These are phyloP conservation scores for Monascus purpureus DNA, from an alignment of 495 filamentous ascomycete species.

Conservation along the genomic window DNA sequence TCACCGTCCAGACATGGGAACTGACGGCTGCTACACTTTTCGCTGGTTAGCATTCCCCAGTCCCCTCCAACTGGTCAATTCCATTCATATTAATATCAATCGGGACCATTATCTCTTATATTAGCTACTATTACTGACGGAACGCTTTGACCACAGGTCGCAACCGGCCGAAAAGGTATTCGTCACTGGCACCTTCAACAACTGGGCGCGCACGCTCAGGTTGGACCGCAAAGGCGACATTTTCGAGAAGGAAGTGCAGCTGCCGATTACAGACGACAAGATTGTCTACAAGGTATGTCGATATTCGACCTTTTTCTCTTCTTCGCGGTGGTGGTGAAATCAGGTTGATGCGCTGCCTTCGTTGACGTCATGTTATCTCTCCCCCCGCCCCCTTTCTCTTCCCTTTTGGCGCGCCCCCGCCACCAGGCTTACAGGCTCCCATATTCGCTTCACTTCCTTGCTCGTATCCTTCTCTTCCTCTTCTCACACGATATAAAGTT, in stretches of 20 bases:
- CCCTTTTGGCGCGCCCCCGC: no score
- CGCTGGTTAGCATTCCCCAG: no score
- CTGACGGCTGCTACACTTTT: no score
- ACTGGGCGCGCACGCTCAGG: conserved; percentile 75
- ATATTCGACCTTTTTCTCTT: conserved; percentile 2
- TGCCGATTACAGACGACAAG: conserved; percentile 49
- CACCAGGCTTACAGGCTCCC: no score
- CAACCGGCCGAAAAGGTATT: conserved; percentile 71
- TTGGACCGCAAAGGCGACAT: conserved; percentile 56
- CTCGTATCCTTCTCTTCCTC: conserved; percentile 3
- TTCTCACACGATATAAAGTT: no score
- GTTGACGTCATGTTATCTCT: conserved; percentile 21
- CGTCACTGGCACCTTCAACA: conserved; percentile 91
- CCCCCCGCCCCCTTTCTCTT: no score
- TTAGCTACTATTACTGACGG: neutral
- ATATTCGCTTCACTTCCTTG: no score
- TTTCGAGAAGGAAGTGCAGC: conserved; percentile 65
- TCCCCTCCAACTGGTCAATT: no score
- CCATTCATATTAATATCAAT: no score
- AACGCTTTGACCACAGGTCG: conserved; percentile 36
- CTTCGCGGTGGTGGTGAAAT: conserved; percentile 1
- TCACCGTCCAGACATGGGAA: no score
- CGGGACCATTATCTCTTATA: no score
- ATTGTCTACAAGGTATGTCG: conserved; percentile 67
- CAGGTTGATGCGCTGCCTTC: neutral